Percentiles rank a stretch among this genome's conserved stretches.
Evolutionary conservation across 495 filamentous ascomycete species (phyloP).

Genomic region (Hypoxylon perforatum): DNA sequence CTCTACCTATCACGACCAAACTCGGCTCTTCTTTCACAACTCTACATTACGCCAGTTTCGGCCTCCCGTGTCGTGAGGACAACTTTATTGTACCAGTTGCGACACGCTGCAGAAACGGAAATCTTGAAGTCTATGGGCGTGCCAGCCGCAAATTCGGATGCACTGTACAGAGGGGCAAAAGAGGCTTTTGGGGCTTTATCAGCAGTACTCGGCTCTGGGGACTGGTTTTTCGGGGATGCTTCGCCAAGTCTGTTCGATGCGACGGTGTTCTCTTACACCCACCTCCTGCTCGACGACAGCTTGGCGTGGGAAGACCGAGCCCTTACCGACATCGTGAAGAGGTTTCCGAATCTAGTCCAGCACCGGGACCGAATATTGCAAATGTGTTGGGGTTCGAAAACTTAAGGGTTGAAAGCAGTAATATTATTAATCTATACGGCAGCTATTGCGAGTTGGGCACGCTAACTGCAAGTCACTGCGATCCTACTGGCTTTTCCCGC

Average conservation of each 20-base stretch:
- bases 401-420: background rate
- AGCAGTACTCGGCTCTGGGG: constrained; percentile 69
- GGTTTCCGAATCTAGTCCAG: constrained; percentile 47
- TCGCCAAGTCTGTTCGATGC: constrained; percentile 85
- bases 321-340: constrained; percentile 34
- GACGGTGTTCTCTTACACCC: constrained; percentile 89
- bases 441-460: too few relatives aligned
- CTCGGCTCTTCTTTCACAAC: constrained; percentile 66
- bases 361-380: constrained; percentile 50
- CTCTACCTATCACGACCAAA: constrained; percentile 80
- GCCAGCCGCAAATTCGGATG: constrained; percentile 66
- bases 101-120: constrained; percentile 75
- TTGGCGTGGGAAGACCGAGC: constrained; percentile 65
- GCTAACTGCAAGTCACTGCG: too few relatives aligned
- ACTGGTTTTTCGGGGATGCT: constrained; percentile 52
- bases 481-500: too few relatives aligned
- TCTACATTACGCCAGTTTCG: constrained; percentile 76
- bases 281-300: constrained; percentile 73
- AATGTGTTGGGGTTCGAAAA: constrained; percentile 40
- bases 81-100: constrained; percentile 71
- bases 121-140: constrained; percentile 68
- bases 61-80: constrained; percentile 70
- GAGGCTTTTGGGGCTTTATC: constrained; percentile 82
- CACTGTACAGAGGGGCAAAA: constrained; percentile 73
- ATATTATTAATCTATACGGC: background rate